Evolutionary conservation across 768 basidiomycete species (phyloP).

Genomic region (Xerocomellus chrysenteron): DNA sequence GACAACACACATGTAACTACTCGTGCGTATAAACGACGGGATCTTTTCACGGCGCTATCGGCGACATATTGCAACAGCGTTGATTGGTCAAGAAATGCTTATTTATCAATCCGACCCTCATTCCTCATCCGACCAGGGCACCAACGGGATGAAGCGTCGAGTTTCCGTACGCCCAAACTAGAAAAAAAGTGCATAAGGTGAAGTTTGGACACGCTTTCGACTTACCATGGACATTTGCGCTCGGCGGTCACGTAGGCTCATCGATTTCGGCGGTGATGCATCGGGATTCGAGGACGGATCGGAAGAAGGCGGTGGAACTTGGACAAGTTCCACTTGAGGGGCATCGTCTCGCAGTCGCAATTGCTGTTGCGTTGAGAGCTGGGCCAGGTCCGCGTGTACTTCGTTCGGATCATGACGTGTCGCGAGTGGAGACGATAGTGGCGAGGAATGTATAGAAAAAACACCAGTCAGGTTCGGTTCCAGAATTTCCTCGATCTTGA

Average conservation of each 20-base stretch:
- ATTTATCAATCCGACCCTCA: slow-evolving; percentile 15
- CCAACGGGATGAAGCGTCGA: slow-evolving; percentile 30
- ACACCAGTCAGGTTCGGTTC: slow-evolving; percentile 2
- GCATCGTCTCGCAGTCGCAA: not conserved
- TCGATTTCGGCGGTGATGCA: slow-evolving; percentile 22
- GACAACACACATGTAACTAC: not conserved
- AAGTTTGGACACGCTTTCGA: not conserved
- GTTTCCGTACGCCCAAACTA: slow-evolving; percentile 28
- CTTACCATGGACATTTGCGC: slow-evolving; percentile 31
- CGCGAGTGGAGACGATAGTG: slow-evolving; percentile 5
- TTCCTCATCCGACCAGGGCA: slow-evolving; percentile 34
- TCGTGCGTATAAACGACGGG: not conserved
- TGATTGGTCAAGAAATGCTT: slow-evolving; percentile 17
- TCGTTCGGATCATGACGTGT: not conserved
- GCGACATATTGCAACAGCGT: slow-evolving; percentile 3
- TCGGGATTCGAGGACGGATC: slow-evolving; percentile 1
- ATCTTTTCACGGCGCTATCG: slow-evolving; percentile 12
- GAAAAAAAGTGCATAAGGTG: not conserved
- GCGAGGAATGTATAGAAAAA: slow-evolving; percentile 18
- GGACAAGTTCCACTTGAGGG: not conserved
- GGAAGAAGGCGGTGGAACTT: not conserved
- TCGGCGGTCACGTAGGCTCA: slow-evolving; percentile 33
- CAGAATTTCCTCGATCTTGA: slow-evolving; percentile 20
- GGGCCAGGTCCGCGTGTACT: not conserved
- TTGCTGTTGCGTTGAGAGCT: not conserved